Base-by-base conservation (phyloP, 352 stramenopile species). In the Phytophthora boehmeriae region DNA sequence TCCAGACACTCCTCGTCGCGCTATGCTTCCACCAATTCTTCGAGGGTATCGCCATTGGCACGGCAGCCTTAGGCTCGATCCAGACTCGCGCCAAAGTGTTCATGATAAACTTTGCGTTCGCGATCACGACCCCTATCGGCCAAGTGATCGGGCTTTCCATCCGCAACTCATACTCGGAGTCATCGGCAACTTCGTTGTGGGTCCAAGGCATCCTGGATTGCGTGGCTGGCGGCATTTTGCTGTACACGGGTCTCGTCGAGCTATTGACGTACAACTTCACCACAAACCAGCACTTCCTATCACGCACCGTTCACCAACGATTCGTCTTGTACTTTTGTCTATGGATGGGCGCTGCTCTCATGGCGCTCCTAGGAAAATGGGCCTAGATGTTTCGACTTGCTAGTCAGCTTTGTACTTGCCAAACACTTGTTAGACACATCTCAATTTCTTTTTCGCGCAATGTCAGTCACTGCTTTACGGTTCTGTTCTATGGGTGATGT, bases 21-120 rank as follows among this genome's bases (percentile, higher is more conserved):
- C 66, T 92, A 16, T 77, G 77, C 42, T 89, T 93, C 56, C 80
- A 90, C 54, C 82, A 92, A 63, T 90, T 93, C 47, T 92, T 92
- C 52, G 80, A 90, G 46, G 84, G 80, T 35, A 63, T 92, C 45
- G 76, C 80, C 2, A 62, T 92, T 20, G 71, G 82, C 19, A 75
- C 66, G 25, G 76, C 62, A n/a, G 70, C 80, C 10, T 34, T 88
- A 8, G 48, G 47, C 5, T 69, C 76, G 0, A 63, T 82, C 41
- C 25, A 67, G 34, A 73, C 41, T 11, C 43, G 65, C 9, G 66
- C 23, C 2, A 88, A 78, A 17, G 59, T 88, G 2, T 54, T 90
- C 11, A 13, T 73, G 16, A 45, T 89, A 22, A 79, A 73, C 36
- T 32, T 83, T 10, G 63, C 62, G 9, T 93, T 89, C 46, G 61